These are phyloP conservation scores for Aspergillus sclerotioniger DNA, from an alignment of 495 filamentous ascomycete species.

Conservation along the genomic window DNA sequence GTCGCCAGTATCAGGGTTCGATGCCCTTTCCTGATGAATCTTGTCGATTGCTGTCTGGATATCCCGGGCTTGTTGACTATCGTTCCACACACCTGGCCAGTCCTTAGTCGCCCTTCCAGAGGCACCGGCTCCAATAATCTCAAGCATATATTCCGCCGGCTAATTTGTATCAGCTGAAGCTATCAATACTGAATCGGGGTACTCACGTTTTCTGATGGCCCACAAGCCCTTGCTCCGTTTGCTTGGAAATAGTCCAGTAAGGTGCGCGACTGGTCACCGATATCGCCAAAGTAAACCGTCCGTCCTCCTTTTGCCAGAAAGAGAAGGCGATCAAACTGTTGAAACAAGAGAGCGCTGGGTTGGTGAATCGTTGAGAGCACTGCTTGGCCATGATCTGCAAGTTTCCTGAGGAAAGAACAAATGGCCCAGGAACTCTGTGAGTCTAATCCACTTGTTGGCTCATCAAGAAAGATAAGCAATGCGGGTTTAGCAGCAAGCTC, in stretches of 20 bases:
- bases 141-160: slow-evolving; percentile 92
- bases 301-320: slow-evolving; percentile 78
- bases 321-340: slow-evolving; percentile 85
- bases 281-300: slow-evolving; percentile 89
- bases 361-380: slow-evolving; percentile 95
- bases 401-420: slow-evolving; percentile 74
- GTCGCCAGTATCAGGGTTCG: slow-evolving; percentile 18
- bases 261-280: slow-evolving; percentile 70
- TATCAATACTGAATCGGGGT: no score
- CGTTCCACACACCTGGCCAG: slow-evolving; percentile 74
- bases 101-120: slow-evolving; percentile 73
- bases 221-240: slow-evolving; percentile 69
- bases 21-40: slow-evolving; percentile 53
- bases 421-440: slow-evolving; percentile 86
- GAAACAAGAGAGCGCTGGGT: slow-evolving; percentile 85
- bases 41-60: slow-evolving; percentile 64
- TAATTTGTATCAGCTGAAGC: slow-evolving; percentile 17
- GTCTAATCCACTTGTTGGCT: slow-evolving; percentile 85
- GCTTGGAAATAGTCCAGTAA: slow-evolving; percentile 75
- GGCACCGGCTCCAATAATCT: slow-evolving; percentile 60
- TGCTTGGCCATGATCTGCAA: slow-evolving; percentile 83
- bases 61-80: slow-evolving; percentile 62
- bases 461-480: slow-evolving; percentile 91
- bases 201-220: slow-evolving; percentile 72
- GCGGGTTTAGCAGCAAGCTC: slow-evolving; percentile 88